A percentile compares a stretch with the other conserved stretches of the same genome.
Evolutionary conservation across 2,329 filamentous ascomycete genomes (phyloP).

Genomic region (Alternaria conjuncta): DNA sequence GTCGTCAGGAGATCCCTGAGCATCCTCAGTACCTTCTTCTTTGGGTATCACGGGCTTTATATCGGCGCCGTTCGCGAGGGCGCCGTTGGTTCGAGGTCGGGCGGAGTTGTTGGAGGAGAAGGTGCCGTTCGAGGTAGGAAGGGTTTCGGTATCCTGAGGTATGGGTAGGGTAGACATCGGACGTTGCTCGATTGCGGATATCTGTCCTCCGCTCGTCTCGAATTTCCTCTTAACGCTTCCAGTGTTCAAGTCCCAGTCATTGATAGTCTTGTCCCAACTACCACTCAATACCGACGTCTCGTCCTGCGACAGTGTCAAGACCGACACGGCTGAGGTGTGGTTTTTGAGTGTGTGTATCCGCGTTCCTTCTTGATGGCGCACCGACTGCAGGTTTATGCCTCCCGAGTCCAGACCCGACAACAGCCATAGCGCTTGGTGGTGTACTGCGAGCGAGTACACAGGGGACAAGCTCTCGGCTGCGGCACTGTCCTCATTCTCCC

Average conservation of each 20-base stretch:
- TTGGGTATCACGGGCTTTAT: constrained; percentile 29
- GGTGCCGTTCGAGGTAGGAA: constrained; percentile 64
- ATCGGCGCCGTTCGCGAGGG: constrained; percentile 51
- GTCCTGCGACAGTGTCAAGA: constrained; percentile 80
- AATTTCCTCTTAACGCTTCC: constrained; percentile 79
- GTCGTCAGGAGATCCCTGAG: constrained; percentile 70
- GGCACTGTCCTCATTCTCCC: constrained; percentile 90
- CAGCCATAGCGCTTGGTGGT: constrained; percentile 89
- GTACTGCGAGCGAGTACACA: constrained; percentile 91
- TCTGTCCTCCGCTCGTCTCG: constrained; percentile 78
- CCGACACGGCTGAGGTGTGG: constrained; percentile 91
- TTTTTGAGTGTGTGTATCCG: constrained; percentile 80
- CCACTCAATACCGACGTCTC: constrained; percentile 89
- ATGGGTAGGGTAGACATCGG: constrained; percentile 78
- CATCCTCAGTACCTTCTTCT: constrained; percentile 61
- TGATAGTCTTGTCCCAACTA: constrained; percentile 93
- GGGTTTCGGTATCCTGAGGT: constrained; percentile 72
- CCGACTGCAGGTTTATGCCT: constrained; percentile 89
- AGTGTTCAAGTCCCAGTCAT: constrained; percentile 94
- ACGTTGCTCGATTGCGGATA: constrained; percentile 85
- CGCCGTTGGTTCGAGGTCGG: constrained; percentile 64
- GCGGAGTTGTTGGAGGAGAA: constrained; percentile 76
- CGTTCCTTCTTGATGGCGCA: constrained; percentile 93
- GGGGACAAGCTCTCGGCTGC: constrained; percentile 73
- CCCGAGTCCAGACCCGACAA: constrained; percentile 90